Evolutionary conservation across 768 basidiomycete species (phyloP).

Genomic region (Macrocybe gigantea): DNA sequence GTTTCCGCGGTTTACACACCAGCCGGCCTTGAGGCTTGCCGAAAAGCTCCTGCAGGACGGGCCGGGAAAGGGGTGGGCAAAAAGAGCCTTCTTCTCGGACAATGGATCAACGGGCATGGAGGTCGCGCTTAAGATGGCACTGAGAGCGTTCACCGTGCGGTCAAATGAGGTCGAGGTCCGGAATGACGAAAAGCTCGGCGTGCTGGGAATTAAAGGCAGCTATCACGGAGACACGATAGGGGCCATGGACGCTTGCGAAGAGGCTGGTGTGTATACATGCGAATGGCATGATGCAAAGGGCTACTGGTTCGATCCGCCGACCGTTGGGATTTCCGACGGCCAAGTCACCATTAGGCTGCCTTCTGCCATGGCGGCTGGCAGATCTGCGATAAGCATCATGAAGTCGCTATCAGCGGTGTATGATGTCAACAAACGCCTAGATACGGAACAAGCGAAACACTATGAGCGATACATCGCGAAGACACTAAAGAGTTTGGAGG

Average conservation of each 20-base stretch:
- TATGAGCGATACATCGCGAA: conserved; percentile 59
- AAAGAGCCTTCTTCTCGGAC: conserved; percentile 88
- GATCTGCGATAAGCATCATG: conserved; percentile 12
- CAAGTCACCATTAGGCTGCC: conserved; percentile 50
- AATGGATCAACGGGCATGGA: conserved; percentile 97
- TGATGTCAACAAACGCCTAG: conserved; percentile 56
- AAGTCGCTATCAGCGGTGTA: conserved; percentile 59
- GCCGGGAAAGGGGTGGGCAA: conserved; percentile 89
- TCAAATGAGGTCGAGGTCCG: background rate
- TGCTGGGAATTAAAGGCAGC: conserved; percentile 85
- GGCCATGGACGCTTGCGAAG: conserved; percentile 91
- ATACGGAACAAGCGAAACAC: conserved; percentile 50
- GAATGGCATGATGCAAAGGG: conserved; percentile 96
- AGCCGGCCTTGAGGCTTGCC: conserved; percentile 78
- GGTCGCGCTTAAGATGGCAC: conserved; percentile 95
- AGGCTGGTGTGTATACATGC: conserved; percentile 80
- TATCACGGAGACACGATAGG: conserved; percentile 99
- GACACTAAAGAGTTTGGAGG: conserved; percentile 41
- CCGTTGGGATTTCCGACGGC: conserved; percentile 63
- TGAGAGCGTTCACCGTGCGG: conserved; percentile 54
- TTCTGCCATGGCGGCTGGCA: conserved; percentile 29
- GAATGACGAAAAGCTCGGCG: conserved; percentile 46
- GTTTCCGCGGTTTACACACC: conserved; percentile 85
- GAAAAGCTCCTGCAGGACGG: conserved; percentile 70
- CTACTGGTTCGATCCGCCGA: conserved; percentile 90